phyloP scores from a whole-genome alignment of 352 stramenopile species.

The Thraustochytrium aureum region DNA sequence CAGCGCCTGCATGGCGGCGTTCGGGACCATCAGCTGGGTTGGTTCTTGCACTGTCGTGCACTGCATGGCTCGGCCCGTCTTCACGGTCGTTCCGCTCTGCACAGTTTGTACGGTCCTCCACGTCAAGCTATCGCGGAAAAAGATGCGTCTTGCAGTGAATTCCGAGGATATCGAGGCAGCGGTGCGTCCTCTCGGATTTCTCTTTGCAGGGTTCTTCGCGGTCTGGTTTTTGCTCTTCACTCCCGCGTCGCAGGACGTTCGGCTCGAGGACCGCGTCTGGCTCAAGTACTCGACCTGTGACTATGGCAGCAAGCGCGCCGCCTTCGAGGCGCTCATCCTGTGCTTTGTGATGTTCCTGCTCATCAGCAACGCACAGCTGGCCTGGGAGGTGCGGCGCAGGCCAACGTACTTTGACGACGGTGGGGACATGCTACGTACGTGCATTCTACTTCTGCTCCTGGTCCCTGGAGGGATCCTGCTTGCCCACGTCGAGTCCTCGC shows the following conservation, averaged over 20 bases:
- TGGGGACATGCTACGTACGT: constrained; percentile 10
- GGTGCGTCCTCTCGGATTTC: not conserved
- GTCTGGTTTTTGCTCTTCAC: constrained; percentile 52
- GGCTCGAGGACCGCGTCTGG: constrained; percentile 30
- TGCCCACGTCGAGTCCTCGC: not conserved
- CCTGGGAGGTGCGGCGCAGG: constrained; percentile 21
- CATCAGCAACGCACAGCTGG: not conserved
- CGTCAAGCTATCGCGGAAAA: constrained; percentile 40
- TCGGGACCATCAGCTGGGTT: constrained; percentile 31
- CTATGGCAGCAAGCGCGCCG: constrained; percentile 42
- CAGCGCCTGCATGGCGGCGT: not conserved
- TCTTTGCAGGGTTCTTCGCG: constrained; percentile 1
- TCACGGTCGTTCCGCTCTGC: constrained; percentile 10
- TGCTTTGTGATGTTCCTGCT: not conserved
- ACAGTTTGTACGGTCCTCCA: constrained; percentile 15
- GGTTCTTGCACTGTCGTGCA: constrained; percentile 17
- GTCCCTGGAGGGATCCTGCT: not conserved
- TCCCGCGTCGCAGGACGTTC: not conserved
- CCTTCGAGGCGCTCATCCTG: constrained; percentile 43
- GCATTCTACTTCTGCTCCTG: not conserved
- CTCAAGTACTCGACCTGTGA: constrained; percentile 46
- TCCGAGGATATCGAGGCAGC: constrained; percentile 39
- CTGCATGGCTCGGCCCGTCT: constrained; percentile 38
- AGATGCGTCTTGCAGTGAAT: constrained; percentile 37
- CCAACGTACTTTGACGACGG: constrained; percentile 55